Base-by-base conservation (phyloP, 345 rosid species). In the Gossypium thurberi region DNA sequence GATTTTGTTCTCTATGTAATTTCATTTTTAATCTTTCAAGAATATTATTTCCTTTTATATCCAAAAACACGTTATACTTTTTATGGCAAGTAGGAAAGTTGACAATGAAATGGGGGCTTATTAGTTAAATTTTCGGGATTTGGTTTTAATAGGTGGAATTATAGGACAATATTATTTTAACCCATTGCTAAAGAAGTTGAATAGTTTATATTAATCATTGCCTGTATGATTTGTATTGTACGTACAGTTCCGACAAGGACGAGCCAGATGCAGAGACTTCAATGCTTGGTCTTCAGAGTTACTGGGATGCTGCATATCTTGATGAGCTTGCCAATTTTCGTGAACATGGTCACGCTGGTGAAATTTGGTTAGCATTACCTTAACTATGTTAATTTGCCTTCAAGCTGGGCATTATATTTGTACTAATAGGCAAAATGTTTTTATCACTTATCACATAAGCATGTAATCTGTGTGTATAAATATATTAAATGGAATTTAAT, bases 271-370 rank as follows among this genome's bases (percentile, higher is more conserved):
- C 85, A 26, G 84, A 85, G 70, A 75, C 84, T 53, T 92, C 99
- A 50, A 82, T 89, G 97, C 85, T 92, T 44, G 99, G 99, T 74
- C 91, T 84, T 51, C 99, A 89, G 78, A 92, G 94, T 85, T 92
- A 95, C 65, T 95, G 99, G 99, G 86, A 95, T 81, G 78, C 94
- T 63, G 97, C 99, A 6, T 95, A 92, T 77, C 90, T 96, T 0
- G 98, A 88, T 74, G 99, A 95, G 85, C 83, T 95, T 75, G 75
- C 91, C 3, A 94, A 90, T 74, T 94, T 92, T 74, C 85, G 84
- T 72, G 98, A 90, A 80, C 98, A 92, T 79, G 98, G 98, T 59
- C 98, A 87, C 74, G 73, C 83, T 13, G 99, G 99, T 63, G 99
- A 95, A 92, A 89, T 92, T 79, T 95, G 99, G 99, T 95, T 77